Conservation (phyloP, 306 rosid genomes). For the Abrus precatorius region DNA sequence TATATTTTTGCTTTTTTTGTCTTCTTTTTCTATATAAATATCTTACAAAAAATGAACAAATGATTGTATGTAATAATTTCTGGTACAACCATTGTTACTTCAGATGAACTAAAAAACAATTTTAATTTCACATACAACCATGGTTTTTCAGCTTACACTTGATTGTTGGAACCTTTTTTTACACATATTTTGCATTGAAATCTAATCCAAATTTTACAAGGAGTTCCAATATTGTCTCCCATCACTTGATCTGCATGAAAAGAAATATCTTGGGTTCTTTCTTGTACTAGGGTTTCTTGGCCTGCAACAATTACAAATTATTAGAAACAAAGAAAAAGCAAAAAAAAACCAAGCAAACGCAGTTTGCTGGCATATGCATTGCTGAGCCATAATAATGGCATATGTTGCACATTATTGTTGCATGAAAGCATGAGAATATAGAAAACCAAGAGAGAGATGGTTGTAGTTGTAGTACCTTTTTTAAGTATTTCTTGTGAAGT, state of each 20-base stretch:
- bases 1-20: not conserved
- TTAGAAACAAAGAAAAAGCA: not conserved
- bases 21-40: slow-evolving; percentile 6
- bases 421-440: not conserved
- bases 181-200: slow-evolving; percentile 12
- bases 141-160: slow-evolving; percentile 32
- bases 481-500: slow-evolving; percentile 93
- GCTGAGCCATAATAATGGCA: not conserved
- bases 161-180: slow-evolving; percentile 25
- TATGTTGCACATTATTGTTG: too few relatives aligned
- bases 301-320: slow-evolving; percentile 59
- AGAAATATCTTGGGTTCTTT: slow-evolving; percentile 33
- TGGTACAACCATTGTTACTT: slow-evolving; percentile 41
- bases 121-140: slow-evolving; percentile 42
- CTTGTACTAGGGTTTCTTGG: slow-evolving; percentile 65
- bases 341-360: slow-evolving; percentile 7
- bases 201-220: slow-evolving; percentile 33
- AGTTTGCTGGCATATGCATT: not conserved
- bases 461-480: slow-evolving; percentile 63
- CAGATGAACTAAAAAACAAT: slow-evolving; percentile 50
- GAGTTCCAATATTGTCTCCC: slow-evolving; percentile 35
- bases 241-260: slow-evolving; percentile 39
- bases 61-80: slow-evolving; percentile 37
- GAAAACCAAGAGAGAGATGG: not conserved
- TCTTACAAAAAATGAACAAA: slow-evolving; percentile 37